Base-by-base conservation (phyloP, 306 rosid genomes). In the Lupinus albus region DNA sequence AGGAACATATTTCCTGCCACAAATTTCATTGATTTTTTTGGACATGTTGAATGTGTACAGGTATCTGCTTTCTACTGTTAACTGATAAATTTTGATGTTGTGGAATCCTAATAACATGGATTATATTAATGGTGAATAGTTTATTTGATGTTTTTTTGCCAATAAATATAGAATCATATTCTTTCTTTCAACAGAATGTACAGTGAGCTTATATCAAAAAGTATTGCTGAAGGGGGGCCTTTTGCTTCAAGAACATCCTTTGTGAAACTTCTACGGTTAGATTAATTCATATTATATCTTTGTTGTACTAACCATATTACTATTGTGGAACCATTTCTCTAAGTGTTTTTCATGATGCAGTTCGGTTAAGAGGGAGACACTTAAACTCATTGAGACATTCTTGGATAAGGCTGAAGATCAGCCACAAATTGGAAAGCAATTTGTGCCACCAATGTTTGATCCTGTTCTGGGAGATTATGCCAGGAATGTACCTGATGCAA, bases 331-430 rank as follows among this genome's bases (percentile, higher is more conserved):
- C 36, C 25, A 13, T 60, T 41, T 64, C 28, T 33, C 10, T 30
- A 20, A 67, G 11, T 61, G 18, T 70, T 30, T 25, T 39, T 30
- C 42, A 35, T 65, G 61, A 13, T 81, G 82, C 95, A 94, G 99
- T 68, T 88, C 99, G 11, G 99, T 94, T 16, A 94, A 94, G 86
- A 81, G 95, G 87, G 99, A 94, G 80, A 90, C 99, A 16, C 95
- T 94, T 17, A 94, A 94, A 85, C 76, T 94, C 53, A 88, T 94
- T 1, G 99, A 94, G 81, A 90, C 99, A 51, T 94, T 94, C 83
- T 80, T 94, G 86, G 99, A 94, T 81, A 94, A 90, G 83, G 99
- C 99, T 0, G 99, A 94, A 79, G 99, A 90, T 81, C 99, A 94
- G 55, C 86, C 95, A 50, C 99, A 85, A 64, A 85, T 84, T 45